phyloP scores from a whole-genome alignment of 2,329 filamentous ascomycete species.

The Alternaria brassicicola region DNA sequence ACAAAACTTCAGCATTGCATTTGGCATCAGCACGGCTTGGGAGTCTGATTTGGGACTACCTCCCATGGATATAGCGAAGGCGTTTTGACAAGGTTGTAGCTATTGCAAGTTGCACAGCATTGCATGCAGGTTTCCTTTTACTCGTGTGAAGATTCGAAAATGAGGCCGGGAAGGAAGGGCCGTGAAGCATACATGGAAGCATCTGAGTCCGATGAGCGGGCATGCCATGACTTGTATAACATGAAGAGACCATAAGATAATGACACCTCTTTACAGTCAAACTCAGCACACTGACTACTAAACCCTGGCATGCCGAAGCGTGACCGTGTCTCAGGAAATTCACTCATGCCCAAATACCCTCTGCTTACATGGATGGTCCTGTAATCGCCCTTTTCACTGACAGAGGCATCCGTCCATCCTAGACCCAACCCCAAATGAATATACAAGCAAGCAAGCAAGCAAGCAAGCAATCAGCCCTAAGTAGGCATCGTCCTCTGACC shows the following conservation, averaged over 20 bases:
- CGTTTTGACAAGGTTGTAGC: slow-evolving; percentile 12
- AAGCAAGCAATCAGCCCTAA: background rate
- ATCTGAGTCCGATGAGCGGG: background rate
- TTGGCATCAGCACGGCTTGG: slow-evolving; percentile 14
- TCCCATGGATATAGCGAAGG: slow-evolving; percentile 18
- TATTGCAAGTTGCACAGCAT: slow-evolving; percentile 4
- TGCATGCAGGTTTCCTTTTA: background rate
- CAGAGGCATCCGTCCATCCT: background rate
- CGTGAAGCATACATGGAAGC: background rate
- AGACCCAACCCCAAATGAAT: background rate
- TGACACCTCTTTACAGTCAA: background rate
- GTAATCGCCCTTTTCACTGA: background rate
- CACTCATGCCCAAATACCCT: background rate
- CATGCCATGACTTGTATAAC: background rate
- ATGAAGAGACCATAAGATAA: background rate
- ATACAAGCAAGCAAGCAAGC: no score
- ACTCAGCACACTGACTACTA: background rate
- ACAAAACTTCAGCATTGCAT: slow-evolving; percentile 23
- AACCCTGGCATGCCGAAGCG: background rate
- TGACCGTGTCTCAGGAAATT: background rate
- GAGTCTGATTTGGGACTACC: slow-evolving; percentile 4
- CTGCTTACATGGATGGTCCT: background rate
- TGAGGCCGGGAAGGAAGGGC: background rate
- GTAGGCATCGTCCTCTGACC: background rate
- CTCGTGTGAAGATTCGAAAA: background rate